These are phyloP conservation scores for Nannochloropsis salina DNA, from an alignment of 108 stramenopile species.

Conservation along the genomic window DNA sequence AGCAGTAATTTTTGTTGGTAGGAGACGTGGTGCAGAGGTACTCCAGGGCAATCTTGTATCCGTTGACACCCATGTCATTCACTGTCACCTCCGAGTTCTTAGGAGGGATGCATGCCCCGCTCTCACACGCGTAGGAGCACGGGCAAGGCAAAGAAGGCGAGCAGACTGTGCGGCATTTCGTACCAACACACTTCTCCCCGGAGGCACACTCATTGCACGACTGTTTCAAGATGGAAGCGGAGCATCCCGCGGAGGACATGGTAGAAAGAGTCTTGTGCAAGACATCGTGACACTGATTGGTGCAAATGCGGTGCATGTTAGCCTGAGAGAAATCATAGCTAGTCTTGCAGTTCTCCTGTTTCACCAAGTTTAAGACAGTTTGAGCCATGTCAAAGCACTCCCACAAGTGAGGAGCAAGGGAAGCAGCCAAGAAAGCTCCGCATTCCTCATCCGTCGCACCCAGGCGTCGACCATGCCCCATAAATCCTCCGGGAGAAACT, in stretches of 20 bases:
- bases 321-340: neutral
- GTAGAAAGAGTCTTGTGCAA: neutral
- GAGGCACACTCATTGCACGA: neutral
- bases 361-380: neutral
- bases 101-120: slow-evolving; percentile 12
- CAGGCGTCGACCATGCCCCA: slow-evolving; percentile 16
- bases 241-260: neutral
- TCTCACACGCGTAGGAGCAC: neutral
- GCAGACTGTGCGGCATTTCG: neutral
- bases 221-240: neutral
- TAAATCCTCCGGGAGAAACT: neutral
- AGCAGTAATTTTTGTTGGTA: slow-evolving; percentile 8
- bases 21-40: slow-evolving; percentile 4
- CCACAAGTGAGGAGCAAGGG: neutral
- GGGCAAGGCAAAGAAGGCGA: slow-evolving; percentile 8
- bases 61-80: slow-evolving; percentile 1
- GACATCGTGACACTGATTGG: slow-evolving; percentile 13
- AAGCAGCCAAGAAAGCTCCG: slow-evolving; percentile 19
- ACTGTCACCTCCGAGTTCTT: slow-evolving; percentile 19
- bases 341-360: neutral
- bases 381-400: slow-evolving; percentile 20
- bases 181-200: neutral
- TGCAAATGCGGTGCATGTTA: neutral
- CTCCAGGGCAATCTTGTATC: neutral
- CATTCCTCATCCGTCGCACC: neutral